phyloP scores from a whole-genome alignment of 768 basidiomycete species.

The Cantharellus anzutake region DNA sequence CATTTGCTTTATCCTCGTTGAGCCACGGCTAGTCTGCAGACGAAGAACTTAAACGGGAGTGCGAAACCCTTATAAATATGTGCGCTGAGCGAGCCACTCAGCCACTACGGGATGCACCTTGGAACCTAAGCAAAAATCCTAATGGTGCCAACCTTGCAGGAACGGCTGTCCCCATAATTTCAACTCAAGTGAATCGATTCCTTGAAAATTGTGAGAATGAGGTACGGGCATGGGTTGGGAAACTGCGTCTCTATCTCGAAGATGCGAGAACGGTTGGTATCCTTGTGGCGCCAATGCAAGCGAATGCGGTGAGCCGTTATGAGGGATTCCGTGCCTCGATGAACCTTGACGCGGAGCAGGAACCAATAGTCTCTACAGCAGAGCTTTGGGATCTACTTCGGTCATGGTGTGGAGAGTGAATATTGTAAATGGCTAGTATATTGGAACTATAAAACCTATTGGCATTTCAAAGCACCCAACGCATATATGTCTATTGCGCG shows the following conservation, averaged over 20 bases:
- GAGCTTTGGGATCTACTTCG: too few relatives aligned
- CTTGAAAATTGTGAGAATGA: slow-evolving; percentile 33
- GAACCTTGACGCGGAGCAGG: too few relatives aligned
- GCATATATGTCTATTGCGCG: too few relatives aligned
- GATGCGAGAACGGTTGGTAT: slow-evolving; percentile 63
- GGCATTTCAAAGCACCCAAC: too few relatives aligned
- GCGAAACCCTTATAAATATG: slow-evolving; percentile 61
- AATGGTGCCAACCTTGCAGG: slow-evolving; percentile 15
- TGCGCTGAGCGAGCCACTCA: slow-evolving; percentile 38
- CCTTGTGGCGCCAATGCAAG: slow-evolving; percentile 56
- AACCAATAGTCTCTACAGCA: too few relatives aligned
- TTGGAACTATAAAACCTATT: too few relatives aligned
- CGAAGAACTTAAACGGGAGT: slow-evolving; percentile 61
- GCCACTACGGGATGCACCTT: slow-evolving; percentile 39
- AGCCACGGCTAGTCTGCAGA: slow-evolving; percentile 37
- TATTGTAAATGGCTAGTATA: too few relatives aligned
- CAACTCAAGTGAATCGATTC: slow-evolving; percentile 34
- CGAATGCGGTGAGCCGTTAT: slow-evolving; percentile 58
- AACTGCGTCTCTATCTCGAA: slow-evolving; percentile 60
- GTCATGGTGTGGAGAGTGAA: too few relatives aligned
- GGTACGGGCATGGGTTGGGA: slow-evolving; percentile 32
- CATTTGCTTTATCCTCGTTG: slow-evolving; percentile 24
- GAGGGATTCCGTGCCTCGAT: slow-evolving; percentile 22
- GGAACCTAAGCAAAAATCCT: slow-evolving; percentile 24
- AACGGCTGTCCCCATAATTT: slow-evolving; percentile 29